These are phyloP conservation scores for Neoscytalidium dimidiatum DNA, from an alignment of 2,329 filamentous ascomycete species.

Conservation along the genomic window DNA sequence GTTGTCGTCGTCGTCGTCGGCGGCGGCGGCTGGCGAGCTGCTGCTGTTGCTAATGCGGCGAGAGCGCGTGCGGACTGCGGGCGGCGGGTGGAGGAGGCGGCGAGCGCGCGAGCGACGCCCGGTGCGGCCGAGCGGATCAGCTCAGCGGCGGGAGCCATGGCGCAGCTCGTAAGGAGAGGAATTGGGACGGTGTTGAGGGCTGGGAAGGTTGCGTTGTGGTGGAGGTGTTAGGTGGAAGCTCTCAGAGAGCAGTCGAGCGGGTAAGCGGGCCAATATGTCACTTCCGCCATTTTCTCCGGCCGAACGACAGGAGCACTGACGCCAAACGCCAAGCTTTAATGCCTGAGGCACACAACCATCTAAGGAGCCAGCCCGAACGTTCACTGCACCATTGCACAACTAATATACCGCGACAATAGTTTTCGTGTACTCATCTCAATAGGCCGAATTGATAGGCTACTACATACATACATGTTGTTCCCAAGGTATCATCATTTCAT, in stretches of 20 bases:
- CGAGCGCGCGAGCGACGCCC: constrained; percentile 6
- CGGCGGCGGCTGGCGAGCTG: not conserved
- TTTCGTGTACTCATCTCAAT: not conserved
- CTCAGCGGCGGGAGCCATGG: constrained; percentile 18
- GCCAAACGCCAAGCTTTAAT: not conserved
- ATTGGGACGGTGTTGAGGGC: not conserved
- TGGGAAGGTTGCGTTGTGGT: not conserved
- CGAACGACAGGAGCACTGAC: not conserved
- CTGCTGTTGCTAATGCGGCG: not conserved
- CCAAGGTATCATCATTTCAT: constrained; percentile 18
- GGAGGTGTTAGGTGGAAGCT: not conserved
- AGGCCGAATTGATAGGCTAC: constrained; percentile 8
- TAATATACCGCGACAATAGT: not conserved
- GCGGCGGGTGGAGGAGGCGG: not conserved
- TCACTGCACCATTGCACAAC: not conserved
- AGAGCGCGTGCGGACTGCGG: not conserved
- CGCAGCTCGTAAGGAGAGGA: not conserved
- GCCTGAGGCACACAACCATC: not conserved
- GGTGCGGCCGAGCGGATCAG: constrained; percentile 17
- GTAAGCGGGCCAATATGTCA: not conserved
- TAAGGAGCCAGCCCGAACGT: not conserved
- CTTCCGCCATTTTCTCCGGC: constrained; percentile 18
- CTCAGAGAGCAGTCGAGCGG: not conserved
- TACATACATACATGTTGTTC: constrained; percentile 5
- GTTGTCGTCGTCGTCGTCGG: too few species aligned